Evolutionary conservation across 2,329 filamentous ascomycete genomes (phyloP).

Genomic region (Magnaporthiopsis incrustans): DNA sequence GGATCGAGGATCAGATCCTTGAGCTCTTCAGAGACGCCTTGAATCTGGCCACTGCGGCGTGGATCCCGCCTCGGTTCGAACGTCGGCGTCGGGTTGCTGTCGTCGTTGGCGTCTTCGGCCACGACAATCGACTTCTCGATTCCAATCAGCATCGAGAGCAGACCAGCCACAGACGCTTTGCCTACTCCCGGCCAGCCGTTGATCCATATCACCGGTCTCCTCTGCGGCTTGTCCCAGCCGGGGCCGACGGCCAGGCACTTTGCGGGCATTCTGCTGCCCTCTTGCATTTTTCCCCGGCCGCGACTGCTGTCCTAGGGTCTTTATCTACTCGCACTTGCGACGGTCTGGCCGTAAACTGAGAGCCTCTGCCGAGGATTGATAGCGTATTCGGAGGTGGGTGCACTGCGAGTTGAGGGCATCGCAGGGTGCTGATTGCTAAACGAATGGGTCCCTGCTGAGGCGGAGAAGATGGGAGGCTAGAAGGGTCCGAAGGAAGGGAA

Average conservation of each 20-base stretch:
- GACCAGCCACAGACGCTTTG: constrained; percentile 24
- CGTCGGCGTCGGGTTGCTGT: not conserved
- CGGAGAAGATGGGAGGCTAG: not conserved
- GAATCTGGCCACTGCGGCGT: constrained; percentile 5
- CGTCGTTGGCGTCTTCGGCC: constrained; percentile 12
- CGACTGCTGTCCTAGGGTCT: not conserved
- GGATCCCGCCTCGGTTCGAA: constrained; percentile 6
- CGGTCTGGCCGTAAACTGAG: not conserved
- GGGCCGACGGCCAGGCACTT: not conserved
- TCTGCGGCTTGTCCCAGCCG: constrained; percentile 3
- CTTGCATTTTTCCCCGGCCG: not conserved
- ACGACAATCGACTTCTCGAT: constrained; percentile 21
- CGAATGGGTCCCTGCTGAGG: not conserved
- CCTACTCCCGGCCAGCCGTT: constrained; percentile 26
- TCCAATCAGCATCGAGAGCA: constrained; percentile 22
- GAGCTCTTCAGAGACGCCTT: not conserved
- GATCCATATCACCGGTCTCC: constrained; percentile 22
- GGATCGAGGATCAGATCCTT: not conserved
- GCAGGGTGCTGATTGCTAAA: no score
- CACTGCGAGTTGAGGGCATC: no score
- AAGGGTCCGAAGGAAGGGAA: not conserved
- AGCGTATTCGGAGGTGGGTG: not conserved
- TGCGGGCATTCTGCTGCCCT: not conserved
- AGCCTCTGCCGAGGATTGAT: not conserved
- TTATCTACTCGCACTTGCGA: not conserved